Base-by-base conservation (phyloP, 305 asterid genomes). In the Petunia hybrid region DNA sequence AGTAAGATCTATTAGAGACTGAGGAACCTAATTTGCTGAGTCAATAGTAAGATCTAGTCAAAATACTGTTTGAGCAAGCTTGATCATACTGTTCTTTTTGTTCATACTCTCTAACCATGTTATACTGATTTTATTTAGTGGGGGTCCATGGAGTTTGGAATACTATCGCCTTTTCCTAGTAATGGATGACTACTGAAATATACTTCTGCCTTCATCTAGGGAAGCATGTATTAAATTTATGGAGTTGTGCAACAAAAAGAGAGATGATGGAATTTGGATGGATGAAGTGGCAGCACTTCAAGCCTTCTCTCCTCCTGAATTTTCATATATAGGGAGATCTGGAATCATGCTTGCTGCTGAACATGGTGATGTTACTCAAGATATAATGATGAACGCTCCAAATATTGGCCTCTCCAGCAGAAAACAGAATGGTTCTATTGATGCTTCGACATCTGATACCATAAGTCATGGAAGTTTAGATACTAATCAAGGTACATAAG, bases 231-330 rank as follows among this genome's bases (percentile, higher is more conserved):
- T 83, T 51, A 87, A 88, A 81, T 91, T 94, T 88, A 84, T 85
- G 90, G 91, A 90, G 85, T 82, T 94, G 57, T 94, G 96, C 86
- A 84, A 92, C 48, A 90, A 88, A 82, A 94, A 94, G 91, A 89
- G 92, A 60, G 86, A 84, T 8, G 97, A 94, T 55, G 87, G 86
- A 78, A 84, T 90, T 80, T 94, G 97, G 97, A 89, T 91, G 96
- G 96, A 92, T 79, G 97, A 94, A 89, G 92, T 94, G 53, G 98
- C 97, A 76, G 92, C 93, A 10, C 89, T 92, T 94, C 96, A 88
- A 82, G 94, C 94, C 63, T 84, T 67, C 78, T 57, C 87, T 38
- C 89, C 84, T 42, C 63, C 86, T 4, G 89, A 86, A 68, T 84
- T 84, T 35, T 88, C 98, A 2, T 92, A 86, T 80, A 76, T 90